phyloP scores from a whole-genome alignment of 2,329 filamentous ascomycete genomes.

The Epicoccum nigrum region DNA sequence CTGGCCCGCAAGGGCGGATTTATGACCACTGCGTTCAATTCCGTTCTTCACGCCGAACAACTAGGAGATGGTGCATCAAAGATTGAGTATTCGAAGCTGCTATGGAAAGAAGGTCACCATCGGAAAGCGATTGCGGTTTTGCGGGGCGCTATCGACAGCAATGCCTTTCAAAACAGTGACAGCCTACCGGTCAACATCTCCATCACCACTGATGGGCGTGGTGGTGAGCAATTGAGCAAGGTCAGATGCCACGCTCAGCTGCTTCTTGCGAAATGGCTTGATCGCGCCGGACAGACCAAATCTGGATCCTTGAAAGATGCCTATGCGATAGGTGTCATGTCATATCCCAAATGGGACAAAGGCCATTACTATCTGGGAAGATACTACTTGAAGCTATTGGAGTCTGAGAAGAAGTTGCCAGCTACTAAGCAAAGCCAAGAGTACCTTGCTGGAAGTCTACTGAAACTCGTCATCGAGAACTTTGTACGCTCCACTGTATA shows the following conservation, averaged over 20 bases:
- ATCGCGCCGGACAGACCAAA: conserved; percentile 91
- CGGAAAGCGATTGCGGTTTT: conserved; percentile 93
- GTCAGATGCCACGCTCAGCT: conserved; percentile 81
- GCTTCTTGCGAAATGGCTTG: conserved; percentile 94
- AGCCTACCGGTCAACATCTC: conserved; percentile 43
- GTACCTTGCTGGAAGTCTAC: conserved; percentile 76
- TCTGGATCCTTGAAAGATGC: conserved; percentile 72
- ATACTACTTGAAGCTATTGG: conserved; percentile 94
- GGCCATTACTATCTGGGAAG: conserved; percentile 96
- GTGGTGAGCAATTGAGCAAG: conserved; percentile 57
- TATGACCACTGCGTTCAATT: conserved; percentile 88
- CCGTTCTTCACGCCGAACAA: conserved; percentile 84
- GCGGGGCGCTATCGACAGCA: conserved; percentile 81
- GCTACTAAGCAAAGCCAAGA: conserved; percentile 68
- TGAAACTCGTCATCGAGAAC: conserved; percentile 90
- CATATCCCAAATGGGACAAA: conserved; percentile 81
- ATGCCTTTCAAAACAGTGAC: conserved; percentile 68
- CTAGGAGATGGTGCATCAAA: conserved; percentile 86
- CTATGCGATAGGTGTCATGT: conserved; percentile 81
- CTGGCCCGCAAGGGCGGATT: conserved; percentile 86
- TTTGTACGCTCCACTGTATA: conserved; percentile 85
- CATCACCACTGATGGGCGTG: conserved; percentile 48
- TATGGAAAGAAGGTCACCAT: conserved; percentile 93
- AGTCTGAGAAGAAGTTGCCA: conserved; percentile 81
- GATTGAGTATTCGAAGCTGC: conserved; percentile 89